A percentile compares a stretch with the other conserved stretches of the same genome.
Conservation (phyloP, 208 protist species). For the Trypanosomatidae sp. region DNA sequence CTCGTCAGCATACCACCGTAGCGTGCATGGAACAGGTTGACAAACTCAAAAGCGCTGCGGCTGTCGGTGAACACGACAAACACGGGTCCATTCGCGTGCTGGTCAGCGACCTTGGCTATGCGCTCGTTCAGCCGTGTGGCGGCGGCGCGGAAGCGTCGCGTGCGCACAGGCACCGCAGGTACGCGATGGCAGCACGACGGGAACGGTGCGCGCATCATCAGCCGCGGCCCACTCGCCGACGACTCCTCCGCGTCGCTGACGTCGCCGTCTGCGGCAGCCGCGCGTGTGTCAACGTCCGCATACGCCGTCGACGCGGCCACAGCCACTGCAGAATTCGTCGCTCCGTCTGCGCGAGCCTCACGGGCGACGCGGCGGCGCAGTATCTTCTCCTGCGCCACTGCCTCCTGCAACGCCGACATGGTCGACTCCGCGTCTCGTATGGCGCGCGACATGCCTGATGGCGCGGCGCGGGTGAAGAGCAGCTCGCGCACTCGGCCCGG, state of each 20-base stretch:
- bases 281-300: too few relatives aligned
- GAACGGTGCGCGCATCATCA: too few relatives aligned
- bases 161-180: constrained; percentile 33
- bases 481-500: constrained; percentile 33
- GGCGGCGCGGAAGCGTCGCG: constrained; percentile 14
- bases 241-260: too few relatives aligned
- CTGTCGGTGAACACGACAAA: constrained; percentile 64
- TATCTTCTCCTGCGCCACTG: constrained; percentile 52
- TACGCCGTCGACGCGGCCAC: too few relatives aligned
- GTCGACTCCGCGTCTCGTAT: constrained; percentile 42
- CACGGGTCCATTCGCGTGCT: constrained; percentile 17
- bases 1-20: constrained; percentile 19
- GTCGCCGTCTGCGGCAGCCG: too few relatives aligned
- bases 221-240: too few relatives aligned
- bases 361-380: constrained; percentile 24
- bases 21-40: constrained; percentile 41
- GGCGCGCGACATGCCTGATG: constrained; percentile 24
- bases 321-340: too few relatives aligned
- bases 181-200: too few relatives aligned
- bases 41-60: constrained; percentile 56
- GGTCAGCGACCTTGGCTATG: constrained; percentile 22
- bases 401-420: constrained; percentile 57
- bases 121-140: constrained; percentile 24
- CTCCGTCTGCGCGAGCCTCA: too few relatives aligned
- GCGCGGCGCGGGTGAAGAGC: constrained; percentile 45